Conservation (phyloP, 2,329 filamentous ascomycete species). For the Coniochaeta sp. region DNA sequence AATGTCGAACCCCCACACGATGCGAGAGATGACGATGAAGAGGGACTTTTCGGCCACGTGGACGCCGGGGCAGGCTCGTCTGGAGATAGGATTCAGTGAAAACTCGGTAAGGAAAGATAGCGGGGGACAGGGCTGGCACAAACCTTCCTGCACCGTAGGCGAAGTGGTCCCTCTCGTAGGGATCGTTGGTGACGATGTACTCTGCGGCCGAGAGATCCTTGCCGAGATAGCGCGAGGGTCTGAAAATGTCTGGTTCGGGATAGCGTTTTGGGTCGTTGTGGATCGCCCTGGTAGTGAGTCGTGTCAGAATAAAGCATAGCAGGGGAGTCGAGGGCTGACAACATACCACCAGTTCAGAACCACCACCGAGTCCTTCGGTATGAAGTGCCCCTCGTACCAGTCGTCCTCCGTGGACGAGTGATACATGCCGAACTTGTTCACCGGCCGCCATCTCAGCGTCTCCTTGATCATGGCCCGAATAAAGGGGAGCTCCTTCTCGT, state of each 20-base stretch:
- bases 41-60: not conserved
- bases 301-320: not conserved
- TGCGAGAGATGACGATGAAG: not conserved
- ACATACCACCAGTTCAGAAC: slow-evolving; percentile 28
- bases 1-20: not conserved
- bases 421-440: slow-evolving; percentile 12
- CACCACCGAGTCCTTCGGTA: slow-evolving; percentile 30
- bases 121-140: not conserved
- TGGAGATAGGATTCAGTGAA: not conserved
- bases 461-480: slow-evolving; percentile 33
- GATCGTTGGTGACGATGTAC: not conserved
- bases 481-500: slow-evolving; percentile 30
- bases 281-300: not conserved
- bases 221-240: not conserved
- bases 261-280: not conserved
- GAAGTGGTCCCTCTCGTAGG: not conserved
- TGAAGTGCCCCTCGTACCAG: slow-evolving; percentile 25
- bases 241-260: not conserved
- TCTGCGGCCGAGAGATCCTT: not conserved
- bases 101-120: not conserved
- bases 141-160: not conserved
- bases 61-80: not conserved
- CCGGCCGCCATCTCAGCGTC: slow-evolving; percentile 29
- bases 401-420: slow-evolving; percentile 25
- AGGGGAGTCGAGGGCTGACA: not conserved